Evolutionary conservation across 129 eudicot genomes (phyloP).

Genomic region (Lactuca saligna): DNA sequence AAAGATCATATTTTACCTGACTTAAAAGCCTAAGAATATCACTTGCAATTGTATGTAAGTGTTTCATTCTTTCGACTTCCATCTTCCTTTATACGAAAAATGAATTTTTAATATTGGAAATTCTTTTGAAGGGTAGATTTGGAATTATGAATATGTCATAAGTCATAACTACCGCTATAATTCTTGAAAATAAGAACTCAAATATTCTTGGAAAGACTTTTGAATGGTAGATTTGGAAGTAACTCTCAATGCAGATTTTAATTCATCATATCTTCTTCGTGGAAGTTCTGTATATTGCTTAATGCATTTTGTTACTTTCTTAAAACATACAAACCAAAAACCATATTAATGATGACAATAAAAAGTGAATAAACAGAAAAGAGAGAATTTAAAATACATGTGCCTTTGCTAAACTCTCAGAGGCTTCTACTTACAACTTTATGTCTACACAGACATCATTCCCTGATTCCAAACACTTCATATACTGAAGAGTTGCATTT

Average conservation of each 20-base stretch:
- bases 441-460: slow-evolving; percentile 61
- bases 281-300: slow-evolving; percentile 59
- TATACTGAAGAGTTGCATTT: slow-evolving; percentile 62
- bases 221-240: background rate
- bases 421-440: slow-evolving; percentile 78
- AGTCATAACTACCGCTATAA: too few species aligned
- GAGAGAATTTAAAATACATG: slow-evolving; percentile 44
- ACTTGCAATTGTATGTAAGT: slow-evolving; percentile 67
- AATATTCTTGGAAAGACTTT: too few species aligned
- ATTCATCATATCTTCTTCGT: slow-evolving; percentile 51
- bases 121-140: too few species aligned
- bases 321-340: slow-evolving; percentile 27
- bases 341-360: background rate
- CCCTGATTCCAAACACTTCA: slow-evolving; percentile 78
- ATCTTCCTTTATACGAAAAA: slow-evolving; percentile 23
- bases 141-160: too few species aligned
- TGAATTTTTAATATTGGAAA: too few species aligned
- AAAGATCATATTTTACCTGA: slow-evolving; percentile 45
- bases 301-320: slow-evolving; percentile 63
- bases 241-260: slow-evolving; percentile 55
- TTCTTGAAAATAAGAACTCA: too few species aligned
- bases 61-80: slow-evolving; percentile 82
- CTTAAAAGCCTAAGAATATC: slow-evolving; percentile 71
- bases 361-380: background rate
- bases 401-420: slow-evolving; percentile 82